Base-by-base conservation (phyloP, 768 basidiomycete genomes). In the Auriscalpium orientale region DNA sequence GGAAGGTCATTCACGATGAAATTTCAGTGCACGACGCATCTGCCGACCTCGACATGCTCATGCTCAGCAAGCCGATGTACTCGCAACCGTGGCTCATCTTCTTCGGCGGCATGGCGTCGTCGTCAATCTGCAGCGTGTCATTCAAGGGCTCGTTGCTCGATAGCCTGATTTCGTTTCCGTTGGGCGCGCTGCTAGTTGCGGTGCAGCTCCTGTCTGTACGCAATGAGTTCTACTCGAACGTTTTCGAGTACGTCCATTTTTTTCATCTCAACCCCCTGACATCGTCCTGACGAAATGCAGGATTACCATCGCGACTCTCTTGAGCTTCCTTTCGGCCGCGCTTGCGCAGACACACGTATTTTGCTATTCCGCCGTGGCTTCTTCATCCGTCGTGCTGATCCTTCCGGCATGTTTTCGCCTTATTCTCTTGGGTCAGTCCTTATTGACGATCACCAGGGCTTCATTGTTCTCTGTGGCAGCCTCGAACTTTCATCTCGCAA, bases 1-100 rank as follows among this genome's bases (percentile, higher is more conserved):
- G 87, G 85, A 79, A 80, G 67, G 90, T 92, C 61, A 90, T 91
- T n/a, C 88, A 91, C 62, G 91, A 94, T 65, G 75, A 82, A 44
- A 74, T 87, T 49, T 84, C 83, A 0, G 90, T 90, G 13, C 82
- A 85, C 6, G 83, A 84, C 34, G 91, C 90, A 1, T 83, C 82
- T 2, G 71, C 75, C 16, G 76, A 80, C 51, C 75, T 94, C n/a
- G 87, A 91, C 64, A 65, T 70, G 35, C 72, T 93, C 53, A 92
- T 93, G 90, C 77, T 76, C 53, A 73, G 80, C 58, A 72, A 77
- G 49, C 82, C 84, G 38, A 63, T 82, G 49, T 89, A 91, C 58
- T 73, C 69, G 51, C 74, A 79, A 65, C 80, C 78, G 75, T 76
- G 85, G 65, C 74, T 82, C 35, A 71, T 87, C 54, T 56, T 91